These are phyloP conservation scores for Blastobotrys petasosporus DNA, from an alignment of 1,139 yeast species.

Conservation along the genomic window DNA sequence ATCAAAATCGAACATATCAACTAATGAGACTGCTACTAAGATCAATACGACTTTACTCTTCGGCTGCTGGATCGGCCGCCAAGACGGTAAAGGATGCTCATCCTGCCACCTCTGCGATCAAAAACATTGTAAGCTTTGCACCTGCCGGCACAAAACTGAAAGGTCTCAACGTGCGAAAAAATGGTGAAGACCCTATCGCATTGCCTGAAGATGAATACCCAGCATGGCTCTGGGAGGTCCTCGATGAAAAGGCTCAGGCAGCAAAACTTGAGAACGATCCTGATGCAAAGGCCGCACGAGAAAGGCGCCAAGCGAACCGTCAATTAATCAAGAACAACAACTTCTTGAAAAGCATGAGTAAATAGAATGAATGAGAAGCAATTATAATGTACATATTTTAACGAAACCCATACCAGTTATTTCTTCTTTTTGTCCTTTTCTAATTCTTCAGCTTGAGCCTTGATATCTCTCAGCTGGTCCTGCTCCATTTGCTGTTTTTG, in stretches of 20 bases:
- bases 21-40: slow-evolving; percentile 4
- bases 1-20: background rate
- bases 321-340: slow-evolving; percentile 70
- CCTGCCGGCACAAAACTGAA: slow-evolving; percentile 78
- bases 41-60: slow-evolving; percentile 4
- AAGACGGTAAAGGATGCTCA: slow-evolving; percentile 13
- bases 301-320: slow-evolving; percentile 62
- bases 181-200: slow-evolving; percentile 87
- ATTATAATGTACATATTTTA: slow-evolving; percentile 6
- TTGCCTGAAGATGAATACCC: slow-evolving; percentile 85
- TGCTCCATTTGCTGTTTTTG: slow-evolving; percentile 51
- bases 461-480: slow-evolving; percentile 42
- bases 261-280: slow-evolving; percentile 54
- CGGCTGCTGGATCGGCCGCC: slow-evolving; percentile 4
- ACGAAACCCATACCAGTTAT: slow-evolving; percentile 7
- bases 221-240: slow-evolving; percentile 88
- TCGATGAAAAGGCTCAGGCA: slow-evolving; percentile 55
- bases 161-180: slow-evolving; percentile 63
- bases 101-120: background rate
- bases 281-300: slow-evolving; percentile 61
- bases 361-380: slow-evolving; percentile 12
- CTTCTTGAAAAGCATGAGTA: slow-evolving; percentile 42
- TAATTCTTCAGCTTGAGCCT: slow-evolving; percentile 17
- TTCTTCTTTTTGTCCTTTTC: slow-evolving; percentile 2
- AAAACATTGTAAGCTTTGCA: slow-evolving; percentile 37